phyloP scores from a whole-genome alignment of 73 alveolate species.

The Blepharisma japonicum region DNA sequence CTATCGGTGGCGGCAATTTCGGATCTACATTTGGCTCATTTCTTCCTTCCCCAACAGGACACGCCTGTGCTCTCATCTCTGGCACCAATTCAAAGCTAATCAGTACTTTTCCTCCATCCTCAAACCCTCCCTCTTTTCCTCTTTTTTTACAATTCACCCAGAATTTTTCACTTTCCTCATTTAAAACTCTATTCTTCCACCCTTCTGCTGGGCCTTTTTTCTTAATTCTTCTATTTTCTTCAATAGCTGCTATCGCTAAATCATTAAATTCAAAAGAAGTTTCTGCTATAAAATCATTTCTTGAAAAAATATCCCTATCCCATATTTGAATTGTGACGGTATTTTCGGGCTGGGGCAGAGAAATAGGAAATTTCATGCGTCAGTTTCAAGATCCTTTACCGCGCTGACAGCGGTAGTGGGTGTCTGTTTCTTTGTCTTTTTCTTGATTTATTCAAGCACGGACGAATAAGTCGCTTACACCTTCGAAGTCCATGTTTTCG shows the following conservation, averaged over 20 bases:
- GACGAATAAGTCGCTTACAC: slow-evolving; percentile 74
- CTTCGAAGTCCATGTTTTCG: slow-evolving; percentile 73
- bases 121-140: slow-evolving; percentile 56
- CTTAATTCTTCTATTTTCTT: not conserved
- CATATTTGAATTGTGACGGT: slow-evolving; percentile 23
- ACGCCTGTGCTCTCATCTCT: slow-evolving; percentile 54
- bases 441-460: slow-evolving; percentile 61
- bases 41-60: slow-evolving; percentile 87
- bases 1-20: slow-evolving; percentile 81
- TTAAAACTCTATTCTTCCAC: slow-evolving; percentile 53
- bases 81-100: slow-evolving; percentile 68
- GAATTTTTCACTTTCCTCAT: slow-evolving; percentile 50
- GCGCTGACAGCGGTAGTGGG: slow-evolving; percentile 67
- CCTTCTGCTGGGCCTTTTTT: slow-evolving; percentile 33
- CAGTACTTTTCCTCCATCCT: slow-evolving; percentile 70
- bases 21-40: slow-evolving; percentile 83
- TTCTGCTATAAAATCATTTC: slow-evolving; percentile 33
- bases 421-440: slow-evolving; percentile 71
- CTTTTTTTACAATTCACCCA: slow-evolving; percentile 49
- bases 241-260: not conserved
- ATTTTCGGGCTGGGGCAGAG: slow-evolving; percentile 22
- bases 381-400: slow-evolving; percentile 58
- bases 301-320: slow-evolving; percentile 18
- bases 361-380: slow-evolving; percentile 55
- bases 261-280: not conserved